Percentiles rank a stretch among this genome's conserved stretches.
phyloP scores from a whole-genome alignment of 2,329 filamentous ascomycete species.

The Sclerotiophoma versabilis region DNA sequence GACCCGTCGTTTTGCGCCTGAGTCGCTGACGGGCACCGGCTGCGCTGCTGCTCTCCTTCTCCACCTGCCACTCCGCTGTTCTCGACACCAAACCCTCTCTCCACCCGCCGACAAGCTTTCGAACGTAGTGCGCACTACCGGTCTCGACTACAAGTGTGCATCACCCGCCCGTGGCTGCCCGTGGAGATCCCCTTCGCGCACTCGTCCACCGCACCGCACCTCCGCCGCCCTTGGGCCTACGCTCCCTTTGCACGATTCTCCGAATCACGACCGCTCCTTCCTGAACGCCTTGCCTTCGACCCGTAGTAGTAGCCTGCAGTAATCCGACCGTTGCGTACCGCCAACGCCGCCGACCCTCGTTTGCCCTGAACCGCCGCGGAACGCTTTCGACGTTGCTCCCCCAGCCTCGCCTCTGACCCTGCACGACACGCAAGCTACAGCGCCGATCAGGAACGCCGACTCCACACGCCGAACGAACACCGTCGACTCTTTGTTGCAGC shows the following conservation, averaged over 20 bases:
- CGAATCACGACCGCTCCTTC: constrained; percentile 46
- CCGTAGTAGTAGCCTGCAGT: constrained; percentile 18
- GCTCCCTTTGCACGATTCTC: constrained; percentile 47
- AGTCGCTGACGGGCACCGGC: constrained; percentile 11
- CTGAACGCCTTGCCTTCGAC: constrained; percentile 23
- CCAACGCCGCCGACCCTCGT: constrained; percentile 36
- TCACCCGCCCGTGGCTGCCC: constrained; percentile 43
- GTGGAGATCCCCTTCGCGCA: constrained; percentile 20
- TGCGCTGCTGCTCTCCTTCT: constrained; percentile 13
- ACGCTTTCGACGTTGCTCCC: constrained; percentile 2
- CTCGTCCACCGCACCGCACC: constrained; percentile 6
- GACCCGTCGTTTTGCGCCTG: constrained; percentile 19
- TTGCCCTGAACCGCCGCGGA: constrained; percentile 13
- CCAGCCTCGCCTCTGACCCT: constrained; percentile 19
- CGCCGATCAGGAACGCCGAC: constrained; percentile 35
- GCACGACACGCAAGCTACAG: constrained; percentile 33
- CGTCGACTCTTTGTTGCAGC: constrained; percentile 17
- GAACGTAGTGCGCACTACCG: constrained; percentile 40
- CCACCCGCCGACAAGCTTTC: constrained; percentile 45
- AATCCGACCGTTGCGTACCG: constrained; percentile 26
- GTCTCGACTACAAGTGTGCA: constrained; percentile 39
- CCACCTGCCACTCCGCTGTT: constrained; percentile 12
- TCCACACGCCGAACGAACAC: constrained; percentile 18
- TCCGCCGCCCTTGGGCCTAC: constrained; percentile 33
- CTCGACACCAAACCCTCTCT: constrained; percentile 21